Base-by-base conservation (phyloP, 176 grass and related monocot genomes). In the Carex littledalei region DNA sequence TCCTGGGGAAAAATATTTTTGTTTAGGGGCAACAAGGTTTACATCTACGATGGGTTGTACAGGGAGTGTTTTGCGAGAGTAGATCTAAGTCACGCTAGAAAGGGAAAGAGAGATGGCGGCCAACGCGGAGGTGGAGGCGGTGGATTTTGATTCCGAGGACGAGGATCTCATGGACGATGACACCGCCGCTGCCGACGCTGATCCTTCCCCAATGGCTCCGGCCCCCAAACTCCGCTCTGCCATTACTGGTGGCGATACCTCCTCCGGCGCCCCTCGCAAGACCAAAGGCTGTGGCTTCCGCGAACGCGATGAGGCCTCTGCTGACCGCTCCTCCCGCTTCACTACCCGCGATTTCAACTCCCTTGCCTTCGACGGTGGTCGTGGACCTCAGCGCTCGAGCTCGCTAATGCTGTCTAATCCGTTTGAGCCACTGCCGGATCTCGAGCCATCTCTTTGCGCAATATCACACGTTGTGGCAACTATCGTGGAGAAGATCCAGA, bases 81-180 rank as follows among this genome's bases (percentile, higher is more conserved):
- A 24, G 24, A 24, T 24, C 24, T 24, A 24, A 24, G 24, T 24
- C 24, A 24, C 24, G 24, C 24, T 24, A 24, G 24, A 20, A 20
- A 37, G 35, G 4, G 35, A 37, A 6, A 61, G 18, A 76, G 31
- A 71, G 15, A 87, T 87, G 82, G 84, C 85, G 76, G 86, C 85
- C 18, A 92, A 86, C 60, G 88, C 87, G 61, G 92, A 94, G 10
- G 89, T 90, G 35, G 95, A 98, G 84, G 90, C 86, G 63, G 91
- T 98, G 21, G 95, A 98, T 62, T 98, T 93, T 84, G 89, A 98
- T 81, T 82, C 90, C 6, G 93, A 98, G 34, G 92, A 94, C 32
- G 95, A 98, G 26, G 95, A 98, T 80, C 92, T 98, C 60, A 94
- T 94, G 92, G 95, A 98, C 86, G 95, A 94, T 86, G 92, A 98